Base-by-base conservation (phyloP, 805 yeast genomes). In the Candida broadrunensis region DNA sequence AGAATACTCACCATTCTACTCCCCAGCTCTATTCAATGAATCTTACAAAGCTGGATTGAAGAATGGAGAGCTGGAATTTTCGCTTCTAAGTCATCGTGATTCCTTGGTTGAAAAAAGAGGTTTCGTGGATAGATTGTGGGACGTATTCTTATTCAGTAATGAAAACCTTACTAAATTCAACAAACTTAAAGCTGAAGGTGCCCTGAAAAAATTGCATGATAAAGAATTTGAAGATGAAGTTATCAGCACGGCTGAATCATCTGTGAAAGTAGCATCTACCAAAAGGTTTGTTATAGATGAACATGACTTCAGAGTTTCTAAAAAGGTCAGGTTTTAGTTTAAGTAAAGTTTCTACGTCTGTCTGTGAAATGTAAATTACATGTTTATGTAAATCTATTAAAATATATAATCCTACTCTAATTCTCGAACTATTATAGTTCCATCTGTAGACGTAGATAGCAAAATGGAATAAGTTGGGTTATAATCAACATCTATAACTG, bases 401-500 rank as follows among this genome's bases (percentile, higher is more conserved):
- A n/a, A 21, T 21, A 21, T 9, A 21, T 21, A 21, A 21, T 25
- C 12, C 29, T 25, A 25, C n/a, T 15, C 18, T 7, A 58, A 27
- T 41, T 67, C 69, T 47, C 83, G 61, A 4, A 81, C 58, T 5
- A 83, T 70, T 5, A 83, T 50, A 3, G 73, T 64, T 0, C 84
- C 81, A 54, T 82, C 89, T 4, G 67, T 62, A 3, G 85, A 77
- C 3, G 79, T 60, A 14, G 82, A 70, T 2, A 74, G 56, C 8
- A 81, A 27, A 12, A 72, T 60, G 0, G 61, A 63, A 12, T 56
- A 55, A 2, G 48, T 46, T 5, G 81, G 79, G 48, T 75, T 77
- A 47, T 69, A 74, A 49, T 76, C 81, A 6, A 83, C 75, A 55
- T 80, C 88, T 19, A 81, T 58, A 0, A 81, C 85, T 0, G 81